A percentile compares a stretch with the other conserved stretches of the same genome.
These are phyloP conservation scores for Starmerella apis DNA, from an alignment of 805 yeast genomes.

Conservation along the genomic window DNA sequence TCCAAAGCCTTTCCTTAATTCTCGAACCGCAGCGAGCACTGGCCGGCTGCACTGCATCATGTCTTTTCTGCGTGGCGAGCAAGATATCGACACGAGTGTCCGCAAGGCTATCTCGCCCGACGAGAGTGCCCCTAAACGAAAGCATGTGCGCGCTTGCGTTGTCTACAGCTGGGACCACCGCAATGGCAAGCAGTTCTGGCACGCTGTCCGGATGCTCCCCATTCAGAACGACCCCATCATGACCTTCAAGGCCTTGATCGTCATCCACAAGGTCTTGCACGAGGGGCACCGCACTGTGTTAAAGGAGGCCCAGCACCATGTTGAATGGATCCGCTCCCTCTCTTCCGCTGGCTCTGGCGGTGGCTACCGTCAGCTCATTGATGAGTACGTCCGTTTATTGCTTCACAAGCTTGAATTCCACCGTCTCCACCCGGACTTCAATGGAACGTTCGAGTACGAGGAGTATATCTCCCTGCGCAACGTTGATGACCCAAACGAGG, in stretches of 20 bases:
- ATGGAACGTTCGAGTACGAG: conserved; percentile 91
- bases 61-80: conserved; percentile 31
- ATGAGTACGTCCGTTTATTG: conserved; percentile 62
- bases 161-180: conserved; percentile 95
- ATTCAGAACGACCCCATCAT: conserved; percentile 73
- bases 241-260: conserved; percentile 72
- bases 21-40: neutral
- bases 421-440: conserved; percentile 73
- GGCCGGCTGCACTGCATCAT: conserved; percentile 9
- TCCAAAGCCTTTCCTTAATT: too few species aligned
- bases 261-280: conserved; percentile 85
- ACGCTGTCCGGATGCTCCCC: conserved; percentile 66
- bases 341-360: conserved; percentile 36
- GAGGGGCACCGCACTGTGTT: conserved; percentile 90
- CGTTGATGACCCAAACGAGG: conserved; percentile 90
- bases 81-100: conserved; percentile 40
- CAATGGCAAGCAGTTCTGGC: conserved; percentile 75
- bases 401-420: conserved; percentile 73
- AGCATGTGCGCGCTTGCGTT: conserved; percentile 90
- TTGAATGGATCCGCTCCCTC: conserved; percentile 66
- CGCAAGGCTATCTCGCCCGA: conserved; percentile 79
- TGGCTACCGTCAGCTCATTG: conserved; percentile 59
- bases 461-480: conserved; percentile 82
- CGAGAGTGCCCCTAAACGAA: conserved; percentile 87
- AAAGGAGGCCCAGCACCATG: conserved; percentile 66